Percentiles rank a stretch among this genome's conserved stretches.
These are phyloP conservation scores for Populus trichocarpa DNA, from an alignment of 441 rosid species.

Conservation along the genomic window DNA sequence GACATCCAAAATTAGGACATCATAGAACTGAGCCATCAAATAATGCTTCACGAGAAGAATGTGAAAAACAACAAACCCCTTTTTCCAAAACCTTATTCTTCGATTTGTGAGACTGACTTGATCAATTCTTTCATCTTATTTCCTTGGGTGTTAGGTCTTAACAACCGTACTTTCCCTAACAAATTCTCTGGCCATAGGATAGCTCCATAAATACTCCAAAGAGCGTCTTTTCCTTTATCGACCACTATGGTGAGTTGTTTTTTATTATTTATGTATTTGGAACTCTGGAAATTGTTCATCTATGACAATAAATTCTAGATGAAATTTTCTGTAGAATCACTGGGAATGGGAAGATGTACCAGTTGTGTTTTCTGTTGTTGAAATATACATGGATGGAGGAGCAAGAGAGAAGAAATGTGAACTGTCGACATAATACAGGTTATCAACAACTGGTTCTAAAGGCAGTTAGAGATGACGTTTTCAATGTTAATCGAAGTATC, in stretches of 20 bases:
- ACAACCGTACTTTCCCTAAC: background rate
- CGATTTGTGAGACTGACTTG: background rate
- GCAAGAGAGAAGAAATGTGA: background rate
- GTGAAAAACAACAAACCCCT: background rate
- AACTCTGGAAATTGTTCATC: background rate
- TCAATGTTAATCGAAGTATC: background rate
- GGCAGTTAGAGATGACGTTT: background rate
- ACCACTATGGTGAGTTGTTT: background rate
- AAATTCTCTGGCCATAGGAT: background rate
- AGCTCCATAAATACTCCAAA: background rate
- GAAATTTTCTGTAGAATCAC: background rate
- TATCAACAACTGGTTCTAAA: background rate
- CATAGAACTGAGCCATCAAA: too few relatives aligned
- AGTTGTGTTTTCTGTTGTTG: background rate
- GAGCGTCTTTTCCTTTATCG: background rate
- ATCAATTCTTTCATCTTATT: background rate
- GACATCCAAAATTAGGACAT: too few relatives aligned
- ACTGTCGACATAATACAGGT: background rate
- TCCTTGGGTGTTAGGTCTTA: background rate
- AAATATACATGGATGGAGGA: background rate
- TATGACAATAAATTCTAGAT: background rate
- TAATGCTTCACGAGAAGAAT: background rate
- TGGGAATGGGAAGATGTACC: background rate
- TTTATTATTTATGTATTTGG: background rate
- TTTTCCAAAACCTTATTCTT: background rate